phyloP scores from a whole-genome alignment of 176 grass and related monocot genomes.

The Elymus sibiricus region DNA sequence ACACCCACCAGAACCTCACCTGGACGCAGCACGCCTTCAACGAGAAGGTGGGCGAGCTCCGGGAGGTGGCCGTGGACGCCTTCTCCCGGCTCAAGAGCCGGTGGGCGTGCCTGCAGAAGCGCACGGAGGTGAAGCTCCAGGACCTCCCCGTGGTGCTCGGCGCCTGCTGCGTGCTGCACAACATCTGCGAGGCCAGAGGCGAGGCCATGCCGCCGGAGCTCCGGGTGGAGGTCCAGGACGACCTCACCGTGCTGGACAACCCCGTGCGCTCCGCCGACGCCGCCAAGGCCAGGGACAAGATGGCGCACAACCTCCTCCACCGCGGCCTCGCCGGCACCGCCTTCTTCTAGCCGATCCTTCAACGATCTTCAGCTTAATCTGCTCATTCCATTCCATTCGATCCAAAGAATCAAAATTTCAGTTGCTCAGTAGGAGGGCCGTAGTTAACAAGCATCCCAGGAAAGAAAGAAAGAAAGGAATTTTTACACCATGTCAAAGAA shows the following conservation, averaged over 20 bases:
- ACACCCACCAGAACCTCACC: constrained; percentile 58
- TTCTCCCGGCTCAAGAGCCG: constrained; percentile 48
- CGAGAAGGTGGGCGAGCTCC: constrained; percentile 57
- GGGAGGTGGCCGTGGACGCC: constrained; percentile 38
- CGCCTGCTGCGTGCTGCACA: constrained; percentile 76
- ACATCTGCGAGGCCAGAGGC: constrained; percentile 48
- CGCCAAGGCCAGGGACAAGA: constrained; percentile 53
- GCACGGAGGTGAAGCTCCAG: constrained; percentile 69
- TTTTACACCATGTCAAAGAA: background rate
- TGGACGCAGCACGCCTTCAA: constrained; percentile 79
- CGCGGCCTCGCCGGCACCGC: constrained; percentile 51
- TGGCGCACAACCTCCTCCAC: constrained; percentile 71
- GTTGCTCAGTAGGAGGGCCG: background rate
- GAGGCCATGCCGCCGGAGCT: constrained; percentile 44
- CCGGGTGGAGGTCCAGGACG: background rate
- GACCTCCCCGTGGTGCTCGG: constrained; percentile 62
- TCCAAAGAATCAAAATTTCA: background rate
- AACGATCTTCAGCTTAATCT: background rate
- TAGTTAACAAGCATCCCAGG: background rate
- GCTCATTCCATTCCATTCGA: background rate
- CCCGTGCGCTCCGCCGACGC: constrained; percentile 27
- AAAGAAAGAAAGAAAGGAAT: background rate
- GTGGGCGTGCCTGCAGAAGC: constrained; percentile 67
- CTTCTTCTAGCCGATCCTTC: constrained; percentile 36
- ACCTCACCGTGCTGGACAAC: constrained; percentile 32